These are phyloP conservation scores for Ustilago xerochloae DNA, from an alignment of 1,284 basidiomycete species.

Conservation along the genomic window DNA sequence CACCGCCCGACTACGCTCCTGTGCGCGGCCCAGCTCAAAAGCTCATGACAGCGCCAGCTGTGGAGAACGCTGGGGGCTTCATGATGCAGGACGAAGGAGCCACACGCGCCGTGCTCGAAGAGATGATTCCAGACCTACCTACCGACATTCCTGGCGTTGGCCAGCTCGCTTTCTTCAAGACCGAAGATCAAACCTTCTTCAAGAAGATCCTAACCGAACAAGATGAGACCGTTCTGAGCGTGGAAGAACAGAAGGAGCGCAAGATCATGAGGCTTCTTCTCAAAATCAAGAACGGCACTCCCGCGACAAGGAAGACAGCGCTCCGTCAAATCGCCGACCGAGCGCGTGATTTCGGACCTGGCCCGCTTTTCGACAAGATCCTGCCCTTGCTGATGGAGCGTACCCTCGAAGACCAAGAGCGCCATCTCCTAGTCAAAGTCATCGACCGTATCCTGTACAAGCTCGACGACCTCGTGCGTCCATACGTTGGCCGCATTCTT, in stretches of 20 bases:
- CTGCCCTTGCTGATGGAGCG: constrained; percentile 98
- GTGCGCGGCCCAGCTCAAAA: constrained; percentile 80
- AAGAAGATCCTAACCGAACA: constrained; percentile 95
- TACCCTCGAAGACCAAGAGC: constrained; percentile 97
- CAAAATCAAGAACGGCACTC: constrained; percentile 99
- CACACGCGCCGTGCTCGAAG: constrained; percentile 84
- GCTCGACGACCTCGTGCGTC: constrained; percentile 96
- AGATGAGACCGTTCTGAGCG: constrained; percentile 81
- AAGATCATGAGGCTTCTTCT: constrained; percentile 99
- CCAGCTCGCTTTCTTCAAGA: constrained; percentile 96
- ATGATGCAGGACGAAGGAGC: constrained; percentile 95
- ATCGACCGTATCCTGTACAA: constrained; percentile 99
- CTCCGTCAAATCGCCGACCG: constrained; percentile 99
- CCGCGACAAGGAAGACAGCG: constrained; percentile 96
- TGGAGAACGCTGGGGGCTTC: constrained; percentile 80
- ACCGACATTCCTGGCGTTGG: constrained; percentile 99
- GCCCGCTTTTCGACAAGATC: constrained; percentile 99
- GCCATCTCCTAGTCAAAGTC: constrained; percentile 97
- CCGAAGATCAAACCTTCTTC: constrained; percentile 97
- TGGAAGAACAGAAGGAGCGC: constrained; percentile 99
- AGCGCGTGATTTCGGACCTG: constrained; percentile 96
- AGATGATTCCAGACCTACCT: constrained; percentile 88
- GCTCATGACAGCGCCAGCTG: constrained; percentile 74
- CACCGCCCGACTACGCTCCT: constrained; percentile 92
- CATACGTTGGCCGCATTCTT: constrained; percentile 98